Percentiles rank a stretch among this genome's conserved stretches.
Conservation (phyloP, 305 asterid genomes). For the Fraxinus velutina region DNA sequence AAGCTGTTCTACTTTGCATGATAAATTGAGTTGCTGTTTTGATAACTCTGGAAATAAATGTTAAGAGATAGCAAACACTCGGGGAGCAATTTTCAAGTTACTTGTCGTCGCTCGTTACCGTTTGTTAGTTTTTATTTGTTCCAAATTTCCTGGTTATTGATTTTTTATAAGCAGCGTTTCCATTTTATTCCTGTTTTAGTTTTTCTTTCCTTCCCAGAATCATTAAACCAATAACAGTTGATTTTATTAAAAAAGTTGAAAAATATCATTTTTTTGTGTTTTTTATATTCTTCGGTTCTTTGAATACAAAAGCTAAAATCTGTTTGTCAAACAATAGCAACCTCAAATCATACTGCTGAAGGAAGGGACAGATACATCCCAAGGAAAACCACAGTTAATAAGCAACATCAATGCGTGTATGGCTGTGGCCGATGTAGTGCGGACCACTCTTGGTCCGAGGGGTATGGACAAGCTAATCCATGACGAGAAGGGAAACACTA, state of each 20-base stretch:
- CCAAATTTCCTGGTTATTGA: background rate
- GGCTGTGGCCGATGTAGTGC: slow-evolving; percentile 88
- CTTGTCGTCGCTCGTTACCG: background rate
- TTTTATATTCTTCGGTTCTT: background rate
- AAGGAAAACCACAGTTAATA: slow-evolving; percentile 85
- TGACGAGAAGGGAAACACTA: slow-evolving; percentile 92
- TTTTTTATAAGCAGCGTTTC: background rate
- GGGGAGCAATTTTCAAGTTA: background rate
- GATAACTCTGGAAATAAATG: background rate
- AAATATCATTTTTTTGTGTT: background rate
- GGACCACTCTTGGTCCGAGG: slow-evolving; percentile 92
- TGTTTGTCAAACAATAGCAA: slow-evolving; percentile 49
- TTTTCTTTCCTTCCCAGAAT: background rate
- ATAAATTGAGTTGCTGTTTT: background rate
- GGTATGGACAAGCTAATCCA: slow-evolving; percentile 99
- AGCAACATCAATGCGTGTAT: slow-evolving; percentile 92
- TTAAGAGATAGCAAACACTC: background rate
- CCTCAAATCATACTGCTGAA: slow-evolving; percentile 80
- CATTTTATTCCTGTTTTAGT: background rate
- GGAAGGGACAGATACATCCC: slow-evolving; percentile 99
- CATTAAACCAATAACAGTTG: background rate
- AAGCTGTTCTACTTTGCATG: background rate
- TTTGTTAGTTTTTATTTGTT: background rate
- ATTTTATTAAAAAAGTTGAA: background rate
- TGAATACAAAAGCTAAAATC: background rate